Evolutionary conservation across 2,329 filamentous ascomycete genomes (phyloP), one percentile per base, ranked within the genome.

Genomic region (Tolypocladium paradoxum): DNA sequence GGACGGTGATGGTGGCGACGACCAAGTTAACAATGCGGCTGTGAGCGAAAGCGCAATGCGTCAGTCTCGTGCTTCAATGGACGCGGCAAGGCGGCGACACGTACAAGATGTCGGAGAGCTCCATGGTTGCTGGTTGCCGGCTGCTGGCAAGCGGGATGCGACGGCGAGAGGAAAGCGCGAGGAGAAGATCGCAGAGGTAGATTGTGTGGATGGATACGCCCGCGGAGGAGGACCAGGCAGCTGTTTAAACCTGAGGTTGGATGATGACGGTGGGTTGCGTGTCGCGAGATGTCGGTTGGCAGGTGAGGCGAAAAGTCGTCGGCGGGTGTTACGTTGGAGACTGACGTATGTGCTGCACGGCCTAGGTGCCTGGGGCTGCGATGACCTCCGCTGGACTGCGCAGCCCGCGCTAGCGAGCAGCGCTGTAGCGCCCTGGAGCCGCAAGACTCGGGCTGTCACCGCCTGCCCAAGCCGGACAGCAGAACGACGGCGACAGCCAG

Each of bases 1-100:
- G 77, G 48, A 95, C 76, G 83, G 96, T 95, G 61, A 96, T 80
- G 61, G 85, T 85, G 64, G 85, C 93, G 58, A 95, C 84, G 64
- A 77, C 88, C 71, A 99, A 78, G 79, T 99, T 99, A 70, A 95
- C 88, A 67, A 97, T 83, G 67, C 93, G 93, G 76, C 93, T 97
- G 69, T 55, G 61, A 55, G 11, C 56, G 62, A 58, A 34, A 53
- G 51, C 51, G 48, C 58, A 62, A 56, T 35, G 27, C 49, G 63
- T 75, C 66, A 75, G 71, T 66, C 55, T 56, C 55, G 5, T 47
- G 29, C 33, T 52, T 34, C 34, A 51, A 48, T 5, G 18, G 43
- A 24, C 27, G 50, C 27, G 38, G 40, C 31, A 52, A 33, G 34
- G 51, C 49, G 48, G 55, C 46, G 49, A 50, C 37, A 65, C 88